Base-by-base conservation (phyloP, 768 basidiomycete genomes). In the Crucibulum laeve region DNA sequence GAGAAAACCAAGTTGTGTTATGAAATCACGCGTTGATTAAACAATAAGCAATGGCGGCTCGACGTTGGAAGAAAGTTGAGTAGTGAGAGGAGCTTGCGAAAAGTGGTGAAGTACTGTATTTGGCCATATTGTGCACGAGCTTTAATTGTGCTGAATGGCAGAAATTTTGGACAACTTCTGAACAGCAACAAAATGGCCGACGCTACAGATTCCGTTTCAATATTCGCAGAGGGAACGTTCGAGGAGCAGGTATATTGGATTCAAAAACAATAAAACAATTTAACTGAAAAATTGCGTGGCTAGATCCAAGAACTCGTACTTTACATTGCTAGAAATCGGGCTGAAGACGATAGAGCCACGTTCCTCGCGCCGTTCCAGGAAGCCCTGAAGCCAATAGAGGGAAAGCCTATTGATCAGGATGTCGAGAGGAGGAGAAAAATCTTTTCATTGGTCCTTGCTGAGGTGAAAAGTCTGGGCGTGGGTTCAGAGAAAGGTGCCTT, bases 181-280 rank as follows among this genome's bases (percentile, higher is more conserved):
- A 25, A 41, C 38, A 49, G 51, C 42, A 51, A 58, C 59, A 68
- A 68, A 55, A 89, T 90, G 86, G 65, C 79, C 45, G 63, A 60
- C 50, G 32, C 50, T 51, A 71, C 84, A 53, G 89, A 91, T 67
- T 86, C 87, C 30, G 72, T 91, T 44, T 82, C 89, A 46, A 80
- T 91, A 51, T 91, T 90, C 57, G 82, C 86, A 15, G 90, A 93
- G 65, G 90, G 90, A 40, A 91, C 89, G 1, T 91, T 87, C 53
- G 83, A 86, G 60, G 90, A 93, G 62, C 87, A 91, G 79, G 88
- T 87, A 60, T 52, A 53, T 33, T 42, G 4, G 35, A 17, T 32
- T 8, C 28, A 19, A 17, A 37, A 7, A 37, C 21, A 7, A 41
- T 36, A 32, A 30, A 6, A 28, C 13, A 25, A 21, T 30, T 3